These are phyloP conservation scores for Hondaea fermentalgiana DNA, from an alignment of 108 stramenopile genomes.

Conservation along the genomic window DNA sequence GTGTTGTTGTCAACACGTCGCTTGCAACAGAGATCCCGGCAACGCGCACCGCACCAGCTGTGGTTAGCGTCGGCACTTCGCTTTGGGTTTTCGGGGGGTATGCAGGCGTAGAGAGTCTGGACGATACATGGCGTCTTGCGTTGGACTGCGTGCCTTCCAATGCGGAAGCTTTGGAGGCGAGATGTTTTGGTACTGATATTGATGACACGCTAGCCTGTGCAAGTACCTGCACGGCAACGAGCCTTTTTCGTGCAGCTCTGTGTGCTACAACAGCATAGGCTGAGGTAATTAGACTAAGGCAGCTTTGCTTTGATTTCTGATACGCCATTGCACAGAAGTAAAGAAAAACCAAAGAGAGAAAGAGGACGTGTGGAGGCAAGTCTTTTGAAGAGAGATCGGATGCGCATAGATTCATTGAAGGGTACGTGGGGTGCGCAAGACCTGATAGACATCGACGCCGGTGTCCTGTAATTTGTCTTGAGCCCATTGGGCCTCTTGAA, in stretches of 20 bases:
- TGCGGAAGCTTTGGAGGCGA: not conserved
- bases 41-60: not conserved
- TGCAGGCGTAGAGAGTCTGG: not conserved
- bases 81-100: not conserved
- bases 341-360: not conserved
- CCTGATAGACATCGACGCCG: not conserved
- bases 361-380: not conserved
- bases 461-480: not conserved
- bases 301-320: too few species aligned
- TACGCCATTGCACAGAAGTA: too few species aligned
- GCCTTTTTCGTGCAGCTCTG: too few species aligned
- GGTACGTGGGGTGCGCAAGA: not conserved
- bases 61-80: not conserved
- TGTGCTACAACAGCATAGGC: too few species aligned
- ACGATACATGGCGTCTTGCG: not conserved
- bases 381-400: not conserved
- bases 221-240: too few species aligned
- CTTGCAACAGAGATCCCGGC: not conserved
- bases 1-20: not conserved
- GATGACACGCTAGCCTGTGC: too few species aligned
- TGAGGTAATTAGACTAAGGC: too few species aligned
- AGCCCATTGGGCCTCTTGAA: not conserved
- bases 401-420: not conserved
- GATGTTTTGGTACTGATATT: not conserved
- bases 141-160: not conserved